Conservation (phyloP, 495 filamentous ascomycete species). For the Penicillium alfredii region DNA sequence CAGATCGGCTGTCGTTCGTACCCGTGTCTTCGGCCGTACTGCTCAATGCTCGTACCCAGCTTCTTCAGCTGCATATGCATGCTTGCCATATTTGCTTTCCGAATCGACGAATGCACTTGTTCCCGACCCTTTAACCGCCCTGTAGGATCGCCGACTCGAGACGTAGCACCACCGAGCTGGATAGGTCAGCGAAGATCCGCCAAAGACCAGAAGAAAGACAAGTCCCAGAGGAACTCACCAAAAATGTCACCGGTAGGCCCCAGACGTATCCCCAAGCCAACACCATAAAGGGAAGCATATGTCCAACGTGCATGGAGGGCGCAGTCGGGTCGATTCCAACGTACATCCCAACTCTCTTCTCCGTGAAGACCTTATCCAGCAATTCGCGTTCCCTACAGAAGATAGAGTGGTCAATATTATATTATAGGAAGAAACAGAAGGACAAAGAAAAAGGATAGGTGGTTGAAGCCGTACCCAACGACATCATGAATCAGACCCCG, state of each 20-base stretch:
- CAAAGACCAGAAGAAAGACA: not conserved
- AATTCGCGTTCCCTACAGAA: conserved; percentile 49
- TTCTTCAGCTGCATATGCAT: conserved; percentile 77
- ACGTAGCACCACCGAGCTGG: conserved; percentile 78
- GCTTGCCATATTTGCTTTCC: conserved; percentile 63
- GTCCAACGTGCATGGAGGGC: conserved; percentile 82
- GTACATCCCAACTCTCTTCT: conserved; percentile 71
- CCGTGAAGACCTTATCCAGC: conserved; percentile 64
- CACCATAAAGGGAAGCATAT: conserved; percentile 90
- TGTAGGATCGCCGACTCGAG: conserved; percentile 81
- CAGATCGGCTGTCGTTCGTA: conserved; percentile 56
- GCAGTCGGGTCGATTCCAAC: conserved; percentile 92
- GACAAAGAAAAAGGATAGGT: too few relatives aligned
- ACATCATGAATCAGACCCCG: conserved; percentile 74
- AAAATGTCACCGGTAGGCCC: conserved; percentile 65
- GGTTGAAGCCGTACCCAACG: conserved; percentile 62
- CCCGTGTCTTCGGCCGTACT: conserved; percentile 53
- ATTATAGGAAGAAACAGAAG: not conserved
- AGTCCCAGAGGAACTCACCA: conserved; percentile 41
- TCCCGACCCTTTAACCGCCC: conserved; percentile 64
- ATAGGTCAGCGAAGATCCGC: too few relatives aligned
- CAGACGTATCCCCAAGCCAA: conserved; percentile 89
- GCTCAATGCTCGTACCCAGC: conserved; percentile 66
- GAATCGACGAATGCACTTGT: conserved; percentile 45
- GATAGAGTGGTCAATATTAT: conserved; percentile 6